phyloP scores from a whole-genome alignment of 2,329 filamentous ascomycete genomes.

The Fusarium begoniae region DNA sequence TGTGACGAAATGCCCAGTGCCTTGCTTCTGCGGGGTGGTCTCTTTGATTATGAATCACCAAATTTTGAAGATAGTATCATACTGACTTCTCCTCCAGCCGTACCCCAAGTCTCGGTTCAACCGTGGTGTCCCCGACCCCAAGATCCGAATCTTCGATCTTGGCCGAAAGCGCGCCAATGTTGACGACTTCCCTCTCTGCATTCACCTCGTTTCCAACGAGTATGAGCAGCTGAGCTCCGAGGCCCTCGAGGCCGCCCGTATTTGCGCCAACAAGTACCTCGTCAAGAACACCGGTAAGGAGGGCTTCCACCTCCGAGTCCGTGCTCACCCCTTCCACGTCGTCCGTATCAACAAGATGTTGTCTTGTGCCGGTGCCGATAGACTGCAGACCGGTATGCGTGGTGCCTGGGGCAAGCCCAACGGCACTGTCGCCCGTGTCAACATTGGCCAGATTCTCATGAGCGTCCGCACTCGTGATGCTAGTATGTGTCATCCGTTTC shows the following conservation, averaged over 20 bases:
- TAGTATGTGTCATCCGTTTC: slow-evolving; percentile 62
- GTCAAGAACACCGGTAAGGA: slow-evolving; percentile 79
- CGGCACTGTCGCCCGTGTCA: slow-evolving; percentile 98
- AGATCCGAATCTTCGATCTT: slow-evolving; percentile 98
- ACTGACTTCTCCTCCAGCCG: slow-evolving; percentile 64
- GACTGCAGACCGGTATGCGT: slow-evolving; percentile 99
- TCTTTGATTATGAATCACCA: slow-evolving; percentile 3
- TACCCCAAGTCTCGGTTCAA: slow-evolving; percentile 99
- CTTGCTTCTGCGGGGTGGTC: not conserved
- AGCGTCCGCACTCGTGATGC: slow-evolving; percentile 96
- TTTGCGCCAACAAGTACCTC: slow-evolving; percentile 99
- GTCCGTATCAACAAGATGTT: slow-evolving; percentile 99
- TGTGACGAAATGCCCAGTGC: slow-evolving; percentile 21
- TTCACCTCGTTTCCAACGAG: slow-evolving; percentile 99
- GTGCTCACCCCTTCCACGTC: slow-evolving; percentile 99
- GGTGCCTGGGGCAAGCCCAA: slow-evolving; percentile 99
- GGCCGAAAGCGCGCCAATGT: slow-evolving; percentile 98
- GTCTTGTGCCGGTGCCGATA: slow-evolving; percentile 99
- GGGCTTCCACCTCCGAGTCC: slow-evolving; percentile 77
- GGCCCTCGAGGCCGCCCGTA: slow-evolving; percentile 99
- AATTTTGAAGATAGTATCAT: not conserved
- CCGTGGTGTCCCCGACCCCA: slow-evolving; percentile 91
- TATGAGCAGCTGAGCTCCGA: slow-evolving; percentile 99
- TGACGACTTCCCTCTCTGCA: slow-evolving; percentile 99
- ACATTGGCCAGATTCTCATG: slow-evolving; percentile 99